Evolutionary conservation across 352 stramenopile genomes (phyloP), one percentile per base, ranked within the genome.

Genomic region (Phytopythium sindhum): DNA sequence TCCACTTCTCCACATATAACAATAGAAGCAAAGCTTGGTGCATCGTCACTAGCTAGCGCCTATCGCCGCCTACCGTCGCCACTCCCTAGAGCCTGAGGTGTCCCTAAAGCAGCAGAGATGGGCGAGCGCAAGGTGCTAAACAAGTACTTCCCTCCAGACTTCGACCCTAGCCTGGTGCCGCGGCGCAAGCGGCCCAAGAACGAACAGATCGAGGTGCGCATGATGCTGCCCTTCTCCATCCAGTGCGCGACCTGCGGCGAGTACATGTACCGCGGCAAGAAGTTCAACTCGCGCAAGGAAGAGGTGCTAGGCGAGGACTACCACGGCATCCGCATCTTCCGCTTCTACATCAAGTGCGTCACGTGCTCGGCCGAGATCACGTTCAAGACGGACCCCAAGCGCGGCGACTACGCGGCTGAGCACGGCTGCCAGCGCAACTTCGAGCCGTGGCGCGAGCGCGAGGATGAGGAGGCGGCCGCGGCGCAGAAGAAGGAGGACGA

Each of bases 221-320:
- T 99, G 97, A 99, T 99, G 98, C 81, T 99, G 52, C 97, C 98
- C 39, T 99, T 99, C 80, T 97, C 87, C 21, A 89, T 99, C 57
- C 96, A 99, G 69, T 99, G 98, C 78, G 89, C 75, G 45, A 98
- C 89, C 11, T 99, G 98, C 65, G 95, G 94, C 56, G 96, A 98
- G 67, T 99, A 99, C 78, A 98, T 99, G 89, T 99, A 99, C 78
- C 91, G 94, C 26, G 97, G 97, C 59, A 98, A 98, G 65, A 99
- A 99, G 80, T 99, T 99, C 77, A 99, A 99, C 74, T 98, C 88
- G 58, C 91, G 97, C 64, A 99, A 99, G 73, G 98, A 99, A 70
- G 84, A 97, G 37, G 93, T 99, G 41, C 75, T 97, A 60, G 97
- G 96, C 54, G 91, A 99, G 58, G 89, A 95, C 61, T 99, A 99